Percentiles rank a stretch among this genome's conserved stretches.
Conservation (phyloP, 805 yeast species). For the Spathaspora hagerdaliae region DNA sequence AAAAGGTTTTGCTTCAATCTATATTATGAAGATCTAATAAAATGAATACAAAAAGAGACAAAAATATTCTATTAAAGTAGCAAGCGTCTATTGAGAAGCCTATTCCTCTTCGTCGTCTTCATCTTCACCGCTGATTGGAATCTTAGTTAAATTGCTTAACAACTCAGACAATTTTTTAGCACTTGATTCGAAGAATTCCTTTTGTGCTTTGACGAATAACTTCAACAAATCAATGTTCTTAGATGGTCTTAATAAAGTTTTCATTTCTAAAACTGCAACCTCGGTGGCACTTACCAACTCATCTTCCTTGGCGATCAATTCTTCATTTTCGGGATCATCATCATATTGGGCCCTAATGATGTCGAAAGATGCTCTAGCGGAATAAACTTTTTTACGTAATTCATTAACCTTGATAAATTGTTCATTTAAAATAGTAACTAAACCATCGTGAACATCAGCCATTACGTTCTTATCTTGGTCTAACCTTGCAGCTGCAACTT, state of each 20-base stretch:
- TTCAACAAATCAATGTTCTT: constrained; percentile 62
- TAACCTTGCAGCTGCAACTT: constrained; percentile 63
- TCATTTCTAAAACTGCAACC: constrained; percentile 75
- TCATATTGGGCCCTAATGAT: constrained; percentile 51
- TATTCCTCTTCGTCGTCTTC: constrained; percentile 16
- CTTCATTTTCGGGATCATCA: constrained; percentile 48
- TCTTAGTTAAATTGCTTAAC: constrained; percentile 26
- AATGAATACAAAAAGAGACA: no score
- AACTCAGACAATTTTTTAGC: constrained; percentile 31
- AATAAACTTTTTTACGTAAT: constrained; percentile 65
- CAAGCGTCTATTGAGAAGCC: no score
- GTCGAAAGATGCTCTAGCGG: constrained; percentile 68
- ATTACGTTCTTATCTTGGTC: constrained; percentile 66
- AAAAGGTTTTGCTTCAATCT: no score
- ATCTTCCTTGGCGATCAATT: constrained; percentile 61
- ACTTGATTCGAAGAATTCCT: constrained; percentile 44
- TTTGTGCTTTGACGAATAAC: constrained; percentile 65
- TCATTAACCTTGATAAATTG: constrained; percentile 59
- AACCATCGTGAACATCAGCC: constrained; percentile 53
- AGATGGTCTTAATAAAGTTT: constrained; percentile 62
- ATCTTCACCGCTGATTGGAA: constrained; percentile 34
- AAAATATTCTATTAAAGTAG: no score
- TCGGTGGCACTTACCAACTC: constrained; percentile 78
- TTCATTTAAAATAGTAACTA: constrained; percentile 49
- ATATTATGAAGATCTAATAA: no score